Evolutionary conservation across 140 eudicot species (phyloP), one percentile per base, ranked within the genome.

Genomic region (Anethum foeniculum): DNA sequence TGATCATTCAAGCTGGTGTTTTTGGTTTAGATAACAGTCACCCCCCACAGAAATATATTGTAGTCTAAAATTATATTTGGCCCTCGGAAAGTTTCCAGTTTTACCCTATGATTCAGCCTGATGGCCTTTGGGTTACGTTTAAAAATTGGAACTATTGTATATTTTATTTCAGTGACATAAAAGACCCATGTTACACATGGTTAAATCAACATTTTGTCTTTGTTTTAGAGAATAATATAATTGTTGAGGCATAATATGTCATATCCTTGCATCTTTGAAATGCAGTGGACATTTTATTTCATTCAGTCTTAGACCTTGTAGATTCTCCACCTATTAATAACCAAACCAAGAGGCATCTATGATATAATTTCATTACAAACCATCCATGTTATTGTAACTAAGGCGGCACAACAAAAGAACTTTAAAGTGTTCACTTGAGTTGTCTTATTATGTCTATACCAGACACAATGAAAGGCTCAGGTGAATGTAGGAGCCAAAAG

Each of bases 401-500:
- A 25, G 34, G 27, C 34, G 23, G 16, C 16, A 25, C 69, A 60
- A 60, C 69, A 60, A 60, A 60, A 60, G 69, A 58, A 60, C 34
- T 25, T 60, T 60, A 60, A 60, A 60, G 69, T 60, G 30, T 25
- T 23, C 69, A n/a, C 69, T 60, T 60, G 34, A 60, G 34, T 60
- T 60, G 69, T 60, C 69, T 60, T 60, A 60, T 60, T 60, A 60
- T 60, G 69, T 60, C 69, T 60, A 60, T 60, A 60, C 69, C 34
- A 60, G 69, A 60, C 69, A 60, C 14, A 25, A 60, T 25, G 69
- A 27, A 60, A 60, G 69, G 69, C 69, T 60, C 69, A 60, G 36
- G 36, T 25, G 7, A 62, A 25, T 8, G 16, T 25, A 62, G 69
- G 69, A 9, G 18, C 34, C 36, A 62, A 25, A 60, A 8, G 52